Conservation (phyloP, 202 grass and related monocot genomes). For the Bolboschoenoplectus hybrid region DNA sequence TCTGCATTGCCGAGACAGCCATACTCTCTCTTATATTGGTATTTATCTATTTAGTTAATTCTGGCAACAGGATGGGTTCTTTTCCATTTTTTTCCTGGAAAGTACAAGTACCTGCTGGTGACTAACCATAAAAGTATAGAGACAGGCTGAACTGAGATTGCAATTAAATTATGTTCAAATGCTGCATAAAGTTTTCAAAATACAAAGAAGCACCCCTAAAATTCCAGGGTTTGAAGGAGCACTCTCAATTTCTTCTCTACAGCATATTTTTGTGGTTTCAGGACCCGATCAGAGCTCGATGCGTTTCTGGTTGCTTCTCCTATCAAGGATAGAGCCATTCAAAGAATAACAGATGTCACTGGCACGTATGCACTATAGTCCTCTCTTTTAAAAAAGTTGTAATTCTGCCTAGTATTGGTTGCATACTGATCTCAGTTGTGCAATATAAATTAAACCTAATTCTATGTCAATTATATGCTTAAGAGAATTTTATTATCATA, state of each 20-base stretch:
- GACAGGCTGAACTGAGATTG: not conserved
- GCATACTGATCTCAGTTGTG: constrained; percentile 12
- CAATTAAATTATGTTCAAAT: constrained; percentile 9
- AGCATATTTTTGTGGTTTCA: constrained; percentile 66
- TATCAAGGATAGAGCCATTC: constrained; percentile 84
- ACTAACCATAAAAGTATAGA: not conserved
- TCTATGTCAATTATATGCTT: constrained; percentile 23
- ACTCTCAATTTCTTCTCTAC: constrained; percentile 63
- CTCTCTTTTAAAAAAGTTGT: not conserved
- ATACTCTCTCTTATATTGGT: constrained; percentile 97
- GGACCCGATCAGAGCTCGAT: constrained; percentile 85
- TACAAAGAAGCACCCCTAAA: not conserved
- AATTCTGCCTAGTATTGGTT: constrained; percentile 10
- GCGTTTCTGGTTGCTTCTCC: constrained; percentile 77
- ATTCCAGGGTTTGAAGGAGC: constrained; percentile 26
- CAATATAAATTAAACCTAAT: not conserved
- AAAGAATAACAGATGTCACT: constrained; percentile 81
- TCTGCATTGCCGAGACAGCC: constrained; percentile 89
- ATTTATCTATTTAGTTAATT: constrained; percentile 36
- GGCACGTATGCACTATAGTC: constrained; percentile 67
- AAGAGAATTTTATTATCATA: not conserved
- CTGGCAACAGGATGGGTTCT: not conserved
- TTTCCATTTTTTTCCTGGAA: not conserved
- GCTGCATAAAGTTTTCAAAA: not conserved
- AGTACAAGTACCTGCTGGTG: not conserved